phyloP scores from a whole-genome alignment of 2,329 filamentous ascomycete species.

The Nothophaeocryptopus gaeumannii region DNA sequence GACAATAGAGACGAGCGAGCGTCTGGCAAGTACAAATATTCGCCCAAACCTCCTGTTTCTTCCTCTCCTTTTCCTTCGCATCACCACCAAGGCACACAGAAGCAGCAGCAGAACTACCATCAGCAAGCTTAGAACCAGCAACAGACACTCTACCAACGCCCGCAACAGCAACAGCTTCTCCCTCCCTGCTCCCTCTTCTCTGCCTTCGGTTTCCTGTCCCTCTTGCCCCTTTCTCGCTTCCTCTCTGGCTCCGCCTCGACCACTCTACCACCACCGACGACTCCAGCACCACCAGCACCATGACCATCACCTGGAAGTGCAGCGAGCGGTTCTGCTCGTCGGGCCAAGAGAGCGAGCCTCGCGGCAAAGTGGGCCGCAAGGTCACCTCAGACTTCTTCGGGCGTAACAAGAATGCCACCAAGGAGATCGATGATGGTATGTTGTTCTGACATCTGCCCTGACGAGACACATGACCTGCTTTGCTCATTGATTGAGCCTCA shows the following conservation, averaged over 20 bases:
- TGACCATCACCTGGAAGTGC: constrained; percentile 11
- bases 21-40: constrained; percentile 1
- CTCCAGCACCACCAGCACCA: not conserved
- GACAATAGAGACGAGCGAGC: constrained; percentile 6
- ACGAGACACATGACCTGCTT: too few species aligned
- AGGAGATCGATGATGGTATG: constrained; percentile 62
- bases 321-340: constrained; percentile 19
- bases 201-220: too few species aligned
- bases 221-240: too few species aligned
- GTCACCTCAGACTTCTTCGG: constrained; percentile 80
- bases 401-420: constrained; percentile 75
- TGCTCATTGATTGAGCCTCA: too few species aligned
- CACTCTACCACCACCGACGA: too few species aligned
- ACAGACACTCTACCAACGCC: too few species aligned
- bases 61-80: constrained; percentile 2
- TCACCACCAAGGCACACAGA: not conserved
- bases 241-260: too few species aligned
- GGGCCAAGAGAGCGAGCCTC: constrained; percentile 9
- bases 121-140: too few species aligned
- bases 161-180: too few species aligned
- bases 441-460: too few species aligned
- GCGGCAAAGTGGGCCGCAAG: constrained; percentile 52
- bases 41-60: constrained; percentile 1
- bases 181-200: too few species aligned
- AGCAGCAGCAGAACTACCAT: not conserved